Percentiles rank a stretch among this genome's conserved stretches.
Evolutionary conservation across 2,329 filamentous ascomycete species (phyloP).

Genomic region (Emergomyces orientalis): DNA sequence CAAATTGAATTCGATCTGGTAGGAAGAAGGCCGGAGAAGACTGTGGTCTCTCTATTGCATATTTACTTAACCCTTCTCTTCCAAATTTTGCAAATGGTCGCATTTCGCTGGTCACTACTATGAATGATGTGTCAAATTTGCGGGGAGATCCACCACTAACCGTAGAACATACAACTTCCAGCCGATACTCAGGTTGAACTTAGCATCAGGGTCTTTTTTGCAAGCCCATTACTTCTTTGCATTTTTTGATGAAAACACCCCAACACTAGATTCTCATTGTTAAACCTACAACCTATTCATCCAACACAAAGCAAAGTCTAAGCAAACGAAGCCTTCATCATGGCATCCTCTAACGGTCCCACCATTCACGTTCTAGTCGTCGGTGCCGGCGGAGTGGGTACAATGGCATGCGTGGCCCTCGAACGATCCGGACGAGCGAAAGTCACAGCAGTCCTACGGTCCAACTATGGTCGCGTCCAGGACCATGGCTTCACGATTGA

Average conservation of each 20-base stretch:
- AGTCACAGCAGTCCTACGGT: slow-evolving; percentile 2
- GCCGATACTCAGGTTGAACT: neutral
- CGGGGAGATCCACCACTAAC: neutral
- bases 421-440: neutral
- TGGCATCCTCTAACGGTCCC: neutral
- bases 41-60: neutral
- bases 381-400: neutral
- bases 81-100: neutral
- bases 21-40: neutral
- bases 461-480: neutral
- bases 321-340: neutral
- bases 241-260: no score
- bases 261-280: neutral
- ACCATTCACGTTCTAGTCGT: neutral
- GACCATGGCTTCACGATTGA: neutral
- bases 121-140: neutral
- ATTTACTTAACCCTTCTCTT: neutral
- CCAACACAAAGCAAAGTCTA: neutral
- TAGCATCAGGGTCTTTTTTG: no score
- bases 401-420: neutral
- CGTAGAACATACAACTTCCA: neutral
- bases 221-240: no score
- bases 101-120: neutral
- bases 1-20: no score
- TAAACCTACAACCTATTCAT: neutral